Conservation (phyloP, 768 basidiomycete genomes). For the Boletus vinaceobasis region DNA sequence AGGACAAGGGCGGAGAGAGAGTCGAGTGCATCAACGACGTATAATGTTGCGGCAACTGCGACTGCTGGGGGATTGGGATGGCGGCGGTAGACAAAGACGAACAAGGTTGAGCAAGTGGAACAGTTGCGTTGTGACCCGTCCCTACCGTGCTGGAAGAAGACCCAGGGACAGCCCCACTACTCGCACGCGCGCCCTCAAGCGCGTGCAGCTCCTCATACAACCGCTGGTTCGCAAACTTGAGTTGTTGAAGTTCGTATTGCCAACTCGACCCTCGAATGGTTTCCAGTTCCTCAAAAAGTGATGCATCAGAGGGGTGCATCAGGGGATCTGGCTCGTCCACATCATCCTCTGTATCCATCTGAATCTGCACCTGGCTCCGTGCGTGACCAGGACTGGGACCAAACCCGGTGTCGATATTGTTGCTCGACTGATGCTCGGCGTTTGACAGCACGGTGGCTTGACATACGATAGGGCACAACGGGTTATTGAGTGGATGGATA, state of each 20-base stretch:
- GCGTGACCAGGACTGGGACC: neutral
- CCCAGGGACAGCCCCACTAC: neutral
- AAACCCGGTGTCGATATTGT: neutral
- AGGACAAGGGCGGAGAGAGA: neutral
- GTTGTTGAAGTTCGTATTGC: conserved; percentile 91
- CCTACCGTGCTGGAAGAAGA: neutral
- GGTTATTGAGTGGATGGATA: conserved; percentile 18
- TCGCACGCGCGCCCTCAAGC: conserved; percentile 31
- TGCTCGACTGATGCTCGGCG: neutral
- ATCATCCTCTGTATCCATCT: neutral
- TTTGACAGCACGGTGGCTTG: conserved; percentile 24
- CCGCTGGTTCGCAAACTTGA: conserved; percentile 67
- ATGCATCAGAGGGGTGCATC: conserved; percentile 22
- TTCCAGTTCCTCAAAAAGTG: conserved; percentile 75
- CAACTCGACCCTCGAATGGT: conserved; percentile 70
- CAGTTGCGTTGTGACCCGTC: neutral
- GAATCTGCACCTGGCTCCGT: neutral
- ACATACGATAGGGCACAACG: conserved; percentile 28
- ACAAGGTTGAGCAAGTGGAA: neutral
- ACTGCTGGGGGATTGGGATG: conserved; percentile 1
- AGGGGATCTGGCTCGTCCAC: neutral
- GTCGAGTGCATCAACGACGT: conserved; percentile 3
- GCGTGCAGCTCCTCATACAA: conserved; percentile 54
- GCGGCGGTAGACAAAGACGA: neutral
- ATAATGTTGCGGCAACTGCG: conserved; percentile 1